Evolutionary conservation across 768 basidiomycete species (phyloP).

Genomic region (Suillus discolor): DNA sequence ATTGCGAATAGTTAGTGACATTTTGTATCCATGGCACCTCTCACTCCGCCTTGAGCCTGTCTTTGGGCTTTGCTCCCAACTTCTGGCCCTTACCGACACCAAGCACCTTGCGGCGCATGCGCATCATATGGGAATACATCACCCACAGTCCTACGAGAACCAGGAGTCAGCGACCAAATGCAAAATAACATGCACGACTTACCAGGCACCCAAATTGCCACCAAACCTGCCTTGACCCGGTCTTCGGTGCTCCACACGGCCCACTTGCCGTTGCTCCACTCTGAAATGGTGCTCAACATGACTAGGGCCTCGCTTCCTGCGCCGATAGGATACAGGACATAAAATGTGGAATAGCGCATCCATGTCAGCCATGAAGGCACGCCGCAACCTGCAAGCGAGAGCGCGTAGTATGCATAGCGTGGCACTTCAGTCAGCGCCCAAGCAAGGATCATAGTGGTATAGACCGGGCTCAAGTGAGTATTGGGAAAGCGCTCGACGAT

Average conservation of each 20-base stretch:
- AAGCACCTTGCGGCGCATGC: conserved; percentile 56
- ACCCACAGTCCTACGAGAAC: conserved; percentile 46
- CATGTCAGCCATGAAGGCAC: conserved; percentile 63
- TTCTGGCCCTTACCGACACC: conserved; percentile 37
- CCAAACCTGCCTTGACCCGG: conserved; percentile 58
- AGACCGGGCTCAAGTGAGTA: conserved; percentile 75
- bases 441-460: conserved; percentile 88
- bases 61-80: conserved; percentile 38
- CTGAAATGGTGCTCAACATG: conserved; percentile 72
- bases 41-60: conserved; percentile 25
- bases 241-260: conserved; percentile 57
- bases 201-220: conserved; percentile 92
- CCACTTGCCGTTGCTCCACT: conserved; percentile 44
- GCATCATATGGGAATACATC: conserved; percentile 63
- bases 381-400: conserved; percentile 54
- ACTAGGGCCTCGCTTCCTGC: conserved; percentile 90
- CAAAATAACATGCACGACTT: conserved; percentile 22
- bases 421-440: conserved; percentile 93
- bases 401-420: conserved; percentile 88
- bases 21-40: not conserved
- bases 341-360: conserved; percentile 92
- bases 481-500: conserved; percentile 43
- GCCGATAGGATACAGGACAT: conserved; percentile 90
- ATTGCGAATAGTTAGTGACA: not conserved
- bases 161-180: not conserved